Conservation (phyloP, 495 filamentous ascomycete species). For the Penicillium dipodomyicola region DNA sequence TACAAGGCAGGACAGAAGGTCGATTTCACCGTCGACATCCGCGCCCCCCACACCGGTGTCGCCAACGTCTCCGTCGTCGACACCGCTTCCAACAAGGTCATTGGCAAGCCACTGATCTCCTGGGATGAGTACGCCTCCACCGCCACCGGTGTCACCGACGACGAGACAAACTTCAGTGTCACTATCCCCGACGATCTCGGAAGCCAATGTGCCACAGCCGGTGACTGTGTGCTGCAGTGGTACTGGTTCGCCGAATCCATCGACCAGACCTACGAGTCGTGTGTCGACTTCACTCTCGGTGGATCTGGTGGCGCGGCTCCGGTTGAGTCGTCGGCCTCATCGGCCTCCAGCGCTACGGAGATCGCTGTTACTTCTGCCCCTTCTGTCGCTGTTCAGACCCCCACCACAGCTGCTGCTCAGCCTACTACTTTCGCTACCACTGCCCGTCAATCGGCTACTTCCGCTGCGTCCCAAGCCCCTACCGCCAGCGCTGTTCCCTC, state of each 20-base stretch:
- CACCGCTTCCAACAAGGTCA: constrained; percentile 56
- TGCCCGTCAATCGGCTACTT: constrained; percentile 6
- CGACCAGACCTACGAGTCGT: constrained; percentile 72
- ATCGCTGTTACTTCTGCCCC: background rate
- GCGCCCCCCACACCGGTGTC: constrained; percentile 61
- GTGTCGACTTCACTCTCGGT: constrained; percentile 64
- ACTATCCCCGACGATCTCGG: constrained; percentile 60
- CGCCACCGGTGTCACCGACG: constrained; percentile 45
- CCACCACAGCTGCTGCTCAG: background rate
- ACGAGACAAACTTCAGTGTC: constrained; percentile 63
- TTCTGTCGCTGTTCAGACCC: background rate
- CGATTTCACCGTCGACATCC: constrained; percentile 57
- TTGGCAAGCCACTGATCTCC: constrained; percentile 52
- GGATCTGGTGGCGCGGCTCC: constrained; percentile 25
- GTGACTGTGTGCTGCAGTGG: constrained; percentile 67
- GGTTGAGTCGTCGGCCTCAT: constrained; percentile 6
- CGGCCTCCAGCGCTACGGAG: background rate
- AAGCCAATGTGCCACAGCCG: constrained; percentile 54
- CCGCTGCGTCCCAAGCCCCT: background rate
- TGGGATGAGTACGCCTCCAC: constrained; percentile 59
- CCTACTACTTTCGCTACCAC: constrained; percentile 9
- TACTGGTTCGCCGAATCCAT: constrained; percentile 65
- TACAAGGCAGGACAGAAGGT: constrained; percentile 61
- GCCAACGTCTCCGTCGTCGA: constrained; percentile 72
- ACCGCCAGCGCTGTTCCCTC: background rate